phyloP scores from a whole-genome alignment of 306 rosid genomes.

The Dalbergia cultrata region DNA sequence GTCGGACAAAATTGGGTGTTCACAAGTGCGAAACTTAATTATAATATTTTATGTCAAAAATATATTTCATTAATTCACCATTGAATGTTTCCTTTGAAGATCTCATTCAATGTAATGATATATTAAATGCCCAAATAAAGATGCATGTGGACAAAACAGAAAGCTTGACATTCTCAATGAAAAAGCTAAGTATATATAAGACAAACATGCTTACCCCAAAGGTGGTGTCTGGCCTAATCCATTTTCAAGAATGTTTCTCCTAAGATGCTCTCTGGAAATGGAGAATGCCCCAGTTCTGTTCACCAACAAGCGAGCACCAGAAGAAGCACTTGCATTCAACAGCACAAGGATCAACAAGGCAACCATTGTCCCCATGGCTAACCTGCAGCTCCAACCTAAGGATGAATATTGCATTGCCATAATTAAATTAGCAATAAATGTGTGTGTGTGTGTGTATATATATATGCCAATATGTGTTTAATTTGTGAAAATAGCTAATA shows the following conservation, averaged over 20 bases:
- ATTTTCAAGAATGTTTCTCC: conserved; percentile 47
- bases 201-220: conserved; percentile 50
- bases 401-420: not conserved
- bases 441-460: too few relatives aligned
- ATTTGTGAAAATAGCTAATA: not conserved
- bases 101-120: too few relatives aligned
- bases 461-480: not conserved
- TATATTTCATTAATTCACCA: too few relatives aligned
- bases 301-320: conserved; percentile 4
- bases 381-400: not conserved
- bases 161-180: not conserved
- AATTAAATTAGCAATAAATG: not conserved
- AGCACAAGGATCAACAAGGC: conserved; percentile 36
- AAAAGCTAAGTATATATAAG: not conserved
- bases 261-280: too few relatives aligned
- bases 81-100: too few relatives aligned
- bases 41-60: too few relatives aligned
- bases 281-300: not conserved
- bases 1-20: too few relatives aligned
- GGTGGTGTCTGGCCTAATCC: conserved; percentile 57
- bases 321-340: conserved; percentile 25
- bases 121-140: too few relatives aligned
- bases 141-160: not conserved
- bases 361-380: conserved; percentile 10
- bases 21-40: too few relatives aligned